A percentile compares a stretch with the other conserved stretches of the same genome.
These are phyloP conservation scores for Tetracladium marchalianum DNA, from an alignment of 495 filamentous ascomycete species.

Conservation along the genomic window DNA sequence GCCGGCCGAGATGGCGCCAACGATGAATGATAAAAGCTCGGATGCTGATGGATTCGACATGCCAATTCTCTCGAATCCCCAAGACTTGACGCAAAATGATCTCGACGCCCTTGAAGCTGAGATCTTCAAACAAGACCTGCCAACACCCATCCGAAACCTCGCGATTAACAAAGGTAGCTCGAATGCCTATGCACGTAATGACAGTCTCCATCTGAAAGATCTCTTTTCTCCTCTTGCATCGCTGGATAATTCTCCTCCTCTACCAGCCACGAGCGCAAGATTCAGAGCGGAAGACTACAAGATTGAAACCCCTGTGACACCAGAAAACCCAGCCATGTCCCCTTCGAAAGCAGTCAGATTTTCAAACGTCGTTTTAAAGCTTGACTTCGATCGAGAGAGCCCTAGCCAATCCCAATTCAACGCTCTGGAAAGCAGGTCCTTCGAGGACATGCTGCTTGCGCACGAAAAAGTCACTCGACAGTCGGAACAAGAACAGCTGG, in stretches of 20 bases:
- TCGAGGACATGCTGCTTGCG: conserved; percentile 33
- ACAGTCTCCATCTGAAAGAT: conserved; percentile 10
- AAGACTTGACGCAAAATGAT: conserved; percentile 36
- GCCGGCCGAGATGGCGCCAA: conserved; percentile 39
- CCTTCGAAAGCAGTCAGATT: conserved; percentile 28
- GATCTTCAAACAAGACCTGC: conserved; percentile 26
- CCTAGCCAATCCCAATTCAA: conserved; percentile 22
- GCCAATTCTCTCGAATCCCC: conserved; percentile 41
- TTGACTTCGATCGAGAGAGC: conserved; percentile 9
- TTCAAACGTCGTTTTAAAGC: conserved; percentile 19
- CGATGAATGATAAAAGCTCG: conserved; percentile 17
- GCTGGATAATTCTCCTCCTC: conserved; percentile 7
- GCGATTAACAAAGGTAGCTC: conserved; percentile 1
- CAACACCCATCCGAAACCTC: conserved; percentile 8
- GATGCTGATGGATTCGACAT: conserved; percentile 28
- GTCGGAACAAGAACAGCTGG: conserved; percentile 52
- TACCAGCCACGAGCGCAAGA: conserved; percentile 19
- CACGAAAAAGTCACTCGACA: conserved; percentile 24
- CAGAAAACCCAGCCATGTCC: conserved; percentile 20
- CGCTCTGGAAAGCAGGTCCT: conserved; percentile 27
- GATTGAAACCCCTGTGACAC: conserved; percentile 32
- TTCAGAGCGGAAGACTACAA: conserved; percentile 25
- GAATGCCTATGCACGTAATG: conserved; percentile 13
- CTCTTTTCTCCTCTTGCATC: conserved; percentile 19
- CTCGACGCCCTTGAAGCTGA: conserved; percentile 32